Evolutionary conservation across 805 yeast genomes (phyloP).

Genomic region (Candida suzukii): DNA sequence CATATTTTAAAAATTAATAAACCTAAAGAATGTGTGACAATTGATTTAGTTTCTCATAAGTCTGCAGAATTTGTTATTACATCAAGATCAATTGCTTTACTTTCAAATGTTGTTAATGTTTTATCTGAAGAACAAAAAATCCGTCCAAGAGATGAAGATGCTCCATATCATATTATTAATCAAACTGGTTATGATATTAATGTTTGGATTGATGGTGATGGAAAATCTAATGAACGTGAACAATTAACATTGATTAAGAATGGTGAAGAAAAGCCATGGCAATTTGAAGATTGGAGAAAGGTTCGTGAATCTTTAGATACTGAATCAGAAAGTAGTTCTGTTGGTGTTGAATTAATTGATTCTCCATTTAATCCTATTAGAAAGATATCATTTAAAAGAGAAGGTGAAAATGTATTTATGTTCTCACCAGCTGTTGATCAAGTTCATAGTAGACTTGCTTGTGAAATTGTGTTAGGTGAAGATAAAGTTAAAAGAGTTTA

Average conservation of each 20-base stretch:
- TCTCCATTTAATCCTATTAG: constrained; percentile 48
- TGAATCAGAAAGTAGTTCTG: constrained; percentile 49
- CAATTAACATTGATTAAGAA: constrained; percentile 34
- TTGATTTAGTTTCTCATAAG: constrained; percentile 71
- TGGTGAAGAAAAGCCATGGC: constrained; percentile 64
- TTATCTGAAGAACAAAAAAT: constrained; percentile 46
- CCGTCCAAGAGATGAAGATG: constrained; percentile 66
- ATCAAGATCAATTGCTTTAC: constrained; percentile 69
- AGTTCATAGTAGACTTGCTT: constrained; percentile 67
- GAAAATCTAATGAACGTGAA: constrained; percentile 18
- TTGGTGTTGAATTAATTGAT: constrained; percentile 57
- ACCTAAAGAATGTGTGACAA: constrained; percentile 40
- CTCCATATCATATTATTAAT: constrained; percentile 75
- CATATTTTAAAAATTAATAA: constrained; percentile 49
- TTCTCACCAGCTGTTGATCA: constrained; percentile 47
- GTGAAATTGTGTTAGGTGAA: constrained; percentile 61
- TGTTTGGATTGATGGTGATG: constrained; percentile 65
- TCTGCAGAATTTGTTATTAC: constrained; percentile 77
- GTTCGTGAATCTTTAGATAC: constrained; percentile 74
- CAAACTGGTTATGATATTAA: constrained; percentile 81
- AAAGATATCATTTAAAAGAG: constrained; percentile 63
- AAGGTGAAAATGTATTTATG: constrained; percentile 74
- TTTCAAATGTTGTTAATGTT: constrained; percentile 60
- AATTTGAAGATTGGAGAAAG: constrained; percentile 89
- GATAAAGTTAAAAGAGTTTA: constrained; percentile 75